A percentile compares a stretch with the other conserved stretches of the same genome.
These are phyloP conservation scores for Phtheirospermum japonicum DNA, from an alignment of 257 asterid genomes.

Conservation along the genomic window DNA sequence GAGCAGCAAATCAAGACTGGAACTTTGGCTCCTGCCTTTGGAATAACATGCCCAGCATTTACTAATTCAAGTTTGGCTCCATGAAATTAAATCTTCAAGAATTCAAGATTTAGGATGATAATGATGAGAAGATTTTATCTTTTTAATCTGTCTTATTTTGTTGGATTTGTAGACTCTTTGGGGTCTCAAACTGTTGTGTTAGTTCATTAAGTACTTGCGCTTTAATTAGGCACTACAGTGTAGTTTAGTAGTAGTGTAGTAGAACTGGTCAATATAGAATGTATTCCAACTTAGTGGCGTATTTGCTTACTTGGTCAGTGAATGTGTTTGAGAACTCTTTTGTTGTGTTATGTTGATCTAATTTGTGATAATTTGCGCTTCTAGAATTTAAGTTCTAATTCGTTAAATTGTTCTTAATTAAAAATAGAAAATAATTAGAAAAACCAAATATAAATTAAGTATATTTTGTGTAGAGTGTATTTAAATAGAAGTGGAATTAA, in stretches of 20 bases:
- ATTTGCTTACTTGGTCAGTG: slow-evolving; percentile 24
- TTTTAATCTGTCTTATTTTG: too few relatives aligned
- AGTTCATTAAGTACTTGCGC: neutral
- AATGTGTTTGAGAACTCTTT: slow-evolving; percentile 8
- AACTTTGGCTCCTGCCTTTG: slow-evolving; percentile 42
- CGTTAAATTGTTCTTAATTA: too few relatives aligned
- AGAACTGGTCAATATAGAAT: neutral
- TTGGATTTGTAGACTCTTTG: neutral
- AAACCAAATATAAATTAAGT: too few relatives aligned
- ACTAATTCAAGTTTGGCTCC: slow-evolving; percentile 10
- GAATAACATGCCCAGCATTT: slow-evolving; percentile 55
- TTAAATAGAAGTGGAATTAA: too few relatives aligned
- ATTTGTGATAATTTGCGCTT: too few relatives aligned
- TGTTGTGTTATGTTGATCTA: too few relatives aligned
- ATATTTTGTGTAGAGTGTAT: too few relatives aligned
- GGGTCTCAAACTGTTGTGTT: slow-evolving; percentile 16
- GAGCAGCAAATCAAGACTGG: slow-evolving; percentile 36
- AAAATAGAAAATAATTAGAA: too few relatives aligned
- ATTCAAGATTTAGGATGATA: neutral
- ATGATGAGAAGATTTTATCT: too few relatives aligned
- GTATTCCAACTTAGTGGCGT: slow-evolving; percentile 18
- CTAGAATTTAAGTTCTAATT: too few relatives aligned
- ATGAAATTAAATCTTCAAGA: slow-evolving; percentile 6
- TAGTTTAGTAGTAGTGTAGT: too few relatives aligned
- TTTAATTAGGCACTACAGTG: too few relatives aligned